Evolutionary conservation across 371 early-diverging fungal species (phyloP), one percentile per base, ranked within the genome.

Genomic region (Haplosporangium sp.): DNA sequence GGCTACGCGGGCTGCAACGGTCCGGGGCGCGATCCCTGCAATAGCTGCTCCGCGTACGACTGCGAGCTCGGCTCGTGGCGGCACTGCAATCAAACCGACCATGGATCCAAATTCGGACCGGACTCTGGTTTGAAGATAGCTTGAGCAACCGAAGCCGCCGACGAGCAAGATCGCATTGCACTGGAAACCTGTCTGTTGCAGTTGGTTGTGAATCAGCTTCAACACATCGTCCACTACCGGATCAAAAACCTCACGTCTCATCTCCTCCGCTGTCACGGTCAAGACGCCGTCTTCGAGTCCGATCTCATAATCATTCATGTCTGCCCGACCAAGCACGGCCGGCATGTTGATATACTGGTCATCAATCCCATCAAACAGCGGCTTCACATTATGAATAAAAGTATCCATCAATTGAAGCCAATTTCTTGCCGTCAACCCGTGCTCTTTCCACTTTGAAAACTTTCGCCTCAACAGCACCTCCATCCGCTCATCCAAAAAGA

Each of bases 301-400:
- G 53, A 88, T 83, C 0, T 83, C 75, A 29, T 81, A 77, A 41
- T 85, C 80, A 3, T 84, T 84, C 14, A 83, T 77, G 14, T 83
- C 82, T 6, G 80, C 76, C 10, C 85, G 60, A 20, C 85, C 86
- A 46, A 83, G 77, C 11, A 80, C 84, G 59, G 74, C 63, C 10
- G 80, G 66, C 65, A 61, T 62, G 37, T 59, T 64, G 47, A 61
- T 51, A 16, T 62, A 69, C 38, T 79, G 74, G 23, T 69, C 68
- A 5, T 79, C 80, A 13, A 62, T 41, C 1, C 62, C 62, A 14
- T 68, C 73, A 54, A 73, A 64, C 6, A 68, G 45, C 12, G 63
- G 74, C 58, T 73, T 69, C 36, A 64, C 72, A 43, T 79, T 77
- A 77, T 85, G 85, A 41, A 85, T 83, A 76, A 88, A 88, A 4